Base-by-base conservation (phyloP, 1,284 basidiomycete genomes). In the Coriolopsis trogii region DNA sequence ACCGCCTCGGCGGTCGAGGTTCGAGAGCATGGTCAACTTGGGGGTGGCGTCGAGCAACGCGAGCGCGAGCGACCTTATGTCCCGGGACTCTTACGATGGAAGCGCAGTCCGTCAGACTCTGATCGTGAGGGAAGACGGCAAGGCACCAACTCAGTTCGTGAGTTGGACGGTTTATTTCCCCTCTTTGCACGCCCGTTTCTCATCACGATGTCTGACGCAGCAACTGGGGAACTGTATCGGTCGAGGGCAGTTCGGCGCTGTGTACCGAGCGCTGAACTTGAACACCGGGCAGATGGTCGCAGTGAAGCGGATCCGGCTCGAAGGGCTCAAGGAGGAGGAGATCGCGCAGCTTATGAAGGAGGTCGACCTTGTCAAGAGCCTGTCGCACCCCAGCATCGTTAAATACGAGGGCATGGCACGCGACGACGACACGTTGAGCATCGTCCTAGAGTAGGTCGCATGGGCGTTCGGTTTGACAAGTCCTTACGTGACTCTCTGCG, bases 211-310 rank as follows among this genome's bases (percentile, higher is more conserved):
- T 6, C 7, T 29, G 24, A 41, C 16, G 26, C 60, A 95, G 93
- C 92, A 95, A 91, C 76, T 97, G 16, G 94, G 94, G 29, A 95
- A 97, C 69, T 95, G 93, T 70, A 96, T 98, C 58, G 95, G 95
- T 3, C 85, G 91, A 45, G 95, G 95, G 6, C 95, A 98, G 73
- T 98, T 98, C 69, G 95, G 95, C 20, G 86, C 93, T 10, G 95
- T 98, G 7, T 98, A 96, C 70, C 85, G 93, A 16, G 95, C 95
- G 4, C 77, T 98, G 51, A 95, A 98, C 68, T 74, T 97, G 63
- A 90, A 89, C 61, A 93, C 87, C 2, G 95, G 93, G 26, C 91
- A 95, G 70, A 95, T 93, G 84, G 93, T 95, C 18, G 95, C 95
- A 18, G 92, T 97, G 53, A 97, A 97, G 73, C 87, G 93, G 16